Base-by-base conservation (phyloP, 768 basidiomycete genomes). In the Podaxis sp. region DNA sequence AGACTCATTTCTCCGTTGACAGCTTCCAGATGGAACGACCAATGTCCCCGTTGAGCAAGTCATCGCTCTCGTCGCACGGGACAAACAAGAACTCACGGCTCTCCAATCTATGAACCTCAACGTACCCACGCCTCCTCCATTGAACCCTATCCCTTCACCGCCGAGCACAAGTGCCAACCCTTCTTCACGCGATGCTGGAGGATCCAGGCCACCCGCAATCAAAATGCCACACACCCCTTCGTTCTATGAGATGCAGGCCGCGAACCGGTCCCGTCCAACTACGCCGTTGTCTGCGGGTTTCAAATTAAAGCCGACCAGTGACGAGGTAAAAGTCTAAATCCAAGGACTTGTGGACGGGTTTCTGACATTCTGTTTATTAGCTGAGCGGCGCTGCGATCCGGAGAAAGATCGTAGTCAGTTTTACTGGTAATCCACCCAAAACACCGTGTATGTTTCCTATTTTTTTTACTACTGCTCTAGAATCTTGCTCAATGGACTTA, bases 41-140 rank as follows among this genome's bases (percentile, higher is more conserved):
- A 89, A 89, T 69, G 82, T 99, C 60, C 82, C 87, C 0, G 92
- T 99, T 53, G 97, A 97, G 49, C 88, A 88, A 73, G 74, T 89
- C 24, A 99, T 99, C 67, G 96, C 95, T 0, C 80, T 99, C 42
- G 84, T 98, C 9, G 91, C 89, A 11, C 88, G 90, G 68, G 88
- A 92, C 57, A 61, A 66, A 38, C 60, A 67, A 39, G 76, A 77
- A 63, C 70, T 77, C 24, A 66, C 70, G 2, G 57, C 67, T 12
- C 54, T 74, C 57, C 72, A 72, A 66, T 67, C 58, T 51, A 65
- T 63, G 48, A 52, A 63, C 19, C n/a, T 63, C 28, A 61, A 61
- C 17, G 52, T 67, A 2, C 73, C 74, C 12, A 58, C 65, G 2
- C 66, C 72, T 52, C 72, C 70, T n/a, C 68, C 71, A 1, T 70